phyloP scores from a whole-genome alignment of 1,139 yeast genomes.

The Magnusiomyces paraingens region DNA sequence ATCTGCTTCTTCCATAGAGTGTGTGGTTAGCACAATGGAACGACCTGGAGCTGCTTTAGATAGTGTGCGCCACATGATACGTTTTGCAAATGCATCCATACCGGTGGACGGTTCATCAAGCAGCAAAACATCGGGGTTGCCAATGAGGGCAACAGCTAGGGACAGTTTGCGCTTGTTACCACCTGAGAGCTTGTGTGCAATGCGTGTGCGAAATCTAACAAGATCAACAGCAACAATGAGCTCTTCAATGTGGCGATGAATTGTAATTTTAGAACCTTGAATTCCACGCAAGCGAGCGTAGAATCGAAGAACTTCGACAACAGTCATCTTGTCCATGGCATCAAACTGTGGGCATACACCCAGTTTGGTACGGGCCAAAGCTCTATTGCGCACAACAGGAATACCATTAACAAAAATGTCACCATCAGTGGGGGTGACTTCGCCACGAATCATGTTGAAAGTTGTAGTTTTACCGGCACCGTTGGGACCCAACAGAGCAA shows the following conservation, averaged over 20 bases:
- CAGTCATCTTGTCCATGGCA: conserved; percentile 36
- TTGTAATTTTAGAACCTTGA: conserved; percentile 52
- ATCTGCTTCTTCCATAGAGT: conserved; percentile 38
- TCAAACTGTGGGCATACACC: conserved; percentile 39
- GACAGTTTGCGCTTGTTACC: conserved; percentile 99
- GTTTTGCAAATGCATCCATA: conserved; percentile 59
- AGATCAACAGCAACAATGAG: conserved; percentile 35
- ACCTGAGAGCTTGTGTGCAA: conserved; percentile 60
- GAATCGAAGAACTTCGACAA: conserved; percentile 30
- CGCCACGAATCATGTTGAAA: conserved; percentile 61
- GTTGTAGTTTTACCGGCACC: conserved; percentile 97
- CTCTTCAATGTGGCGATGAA: conserved; percentile 83
- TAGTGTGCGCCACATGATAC: conserved; percentile 36
- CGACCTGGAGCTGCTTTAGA: conserved; percentile 30
- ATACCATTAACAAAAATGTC: conserved; percentile 30
- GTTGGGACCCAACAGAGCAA: conserved; percentile 75
- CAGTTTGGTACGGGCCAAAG: conserved; percentile 30
- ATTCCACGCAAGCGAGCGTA: conserved; percentile 34
- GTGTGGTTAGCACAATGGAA: conserved; percentile 35
- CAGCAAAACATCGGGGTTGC: conserved; percentile 82
- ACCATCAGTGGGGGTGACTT: conserved; percentile 28
- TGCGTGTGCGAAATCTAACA: conserved; percentile 29
- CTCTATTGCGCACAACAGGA: conserved; percentile 27
- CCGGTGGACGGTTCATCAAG: conserved; percentile 96
- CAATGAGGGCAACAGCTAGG: conserved; percentile 91